Evolutionary conservation across 768 basidiomycete species (phyloP), one percentile per base, ranked within the genome.

Genomic region (Boletus rufocinnamomeus): DNA sequence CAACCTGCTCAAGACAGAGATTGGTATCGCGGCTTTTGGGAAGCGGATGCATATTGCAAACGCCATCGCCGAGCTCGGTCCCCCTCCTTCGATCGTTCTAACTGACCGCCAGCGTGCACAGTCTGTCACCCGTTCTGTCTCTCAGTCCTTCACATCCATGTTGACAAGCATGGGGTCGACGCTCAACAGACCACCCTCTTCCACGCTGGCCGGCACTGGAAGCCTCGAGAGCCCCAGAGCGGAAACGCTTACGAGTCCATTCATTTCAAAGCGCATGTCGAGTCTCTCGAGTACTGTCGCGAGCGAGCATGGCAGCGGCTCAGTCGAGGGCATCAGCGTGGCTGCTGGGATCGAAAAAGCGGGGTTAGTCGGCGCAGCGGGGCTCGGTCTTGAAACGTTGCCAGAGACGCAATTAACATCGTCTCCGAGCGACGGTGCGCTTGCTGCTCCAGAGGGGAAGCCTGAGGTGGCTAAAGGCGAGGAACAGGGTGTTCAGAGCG

Each of bases 41-140:
- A 97, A 97, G 71, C 91, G 97, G 19, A 82, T 93, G 72, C 87
- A 93, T 55, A 95, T 99, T 56, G 88, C 91, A 27, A 95, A 96
- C 63, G 93, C 93, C 27, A 97, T 99, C 64, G 76, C 83, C 6
- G 95, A 99, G 56, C 83, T 99, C 6, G 86, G 88, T 27, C 83
- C 86, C 3, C 87, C 89, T 0, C 84, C 87, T 0, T 84, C 86
- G 0, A 76, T 89, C 48, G 65, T 80, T 25, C 84, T 87, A 50
- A 79, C 82, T 0, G 82, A 84, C 37, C 75, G 76, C 16, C 76
- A 71, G 23, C 71, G 66, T 10, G 72, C 76, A 0, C 77, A 73
- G 19, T 63, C 74, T 10, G 45, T 64, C 46, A 46, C 63, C 14
- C 70, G 60, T 52, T 66, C 73, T 6, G 56, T 61, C 23, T 67